Evolutionary conservation across 1,139 yeast genomes (phyloP).

Genomic region (Ashbya aceris): DNA sequence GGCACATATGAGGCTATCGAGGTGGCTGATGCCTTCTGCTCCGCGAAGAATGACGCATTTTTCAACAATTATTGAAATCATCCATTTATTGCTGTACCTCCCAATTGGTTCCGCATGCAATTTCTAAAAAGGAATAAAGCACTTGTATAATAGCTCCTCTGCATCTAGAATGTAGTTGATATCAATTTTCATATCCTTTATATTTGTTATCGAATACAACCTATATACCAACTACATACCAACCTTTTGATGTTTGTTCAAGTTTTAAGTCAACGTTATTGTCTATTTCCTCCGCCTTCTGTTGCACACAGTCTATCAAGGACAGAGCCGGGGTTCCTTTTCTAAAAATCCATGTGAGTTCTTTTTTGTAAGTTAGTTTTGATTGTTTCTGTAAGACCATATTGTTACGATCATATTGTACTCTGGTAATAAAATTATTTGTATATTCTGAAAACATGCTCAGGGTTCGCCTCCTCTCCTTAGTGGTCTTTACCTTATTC

Average conservation of each 20-base stretch:
- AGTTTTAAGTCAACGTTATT: slow-evolving; percentile 5
- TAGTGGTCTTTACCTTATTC: too few species aligned
- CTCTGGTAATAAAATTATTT: not conserved
- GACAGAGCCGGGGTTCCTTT: slow-evolving; percentile 5
- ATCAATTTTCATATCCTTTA: not conserved
- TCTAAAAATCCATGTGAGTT: slow-evolving; percentile 4
- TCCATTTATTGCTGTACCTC: not conserved
- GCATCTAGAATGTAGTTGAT: not conserved
- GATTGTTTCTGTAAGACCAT: not conserved
- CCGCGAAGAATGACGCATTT: slow-evolving; percentile 33
- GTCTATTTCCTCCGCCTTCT: slow-evolving; percentile 1
- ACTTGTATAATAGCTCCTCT: slow-evolving; percentile 2
- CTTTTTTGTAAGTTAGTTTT: slow-evolving; percentile 2
- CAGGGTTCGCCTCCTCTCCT: not conserved
- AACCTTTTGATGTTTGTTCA: slow-evolving; percentile 1
- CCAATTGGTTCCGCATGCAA: too few species aligned
- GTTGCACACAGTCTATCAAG: slow-evolving; percentile 4
- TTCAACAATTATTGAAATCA: slow-evolving; percentile 12
- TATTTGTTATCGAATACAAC: too few species aligned
- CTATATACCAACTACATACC: slow-evolving; percentile 4
- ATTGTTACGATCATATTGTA: not conserved
- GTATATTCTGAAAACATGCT: not conserved
- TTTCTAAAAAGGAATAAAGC: not conserved
- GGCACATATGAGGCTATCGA: slow-evolving; percentile 92
- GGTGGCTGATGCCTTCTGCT: slow-evolving; percentile 74